These are phyloP conservation scores for Fusarium nodosum DNA, from an alignment of 2,329 filamentous ascomycete genomes.

Conservation along the genomic window DNA sequence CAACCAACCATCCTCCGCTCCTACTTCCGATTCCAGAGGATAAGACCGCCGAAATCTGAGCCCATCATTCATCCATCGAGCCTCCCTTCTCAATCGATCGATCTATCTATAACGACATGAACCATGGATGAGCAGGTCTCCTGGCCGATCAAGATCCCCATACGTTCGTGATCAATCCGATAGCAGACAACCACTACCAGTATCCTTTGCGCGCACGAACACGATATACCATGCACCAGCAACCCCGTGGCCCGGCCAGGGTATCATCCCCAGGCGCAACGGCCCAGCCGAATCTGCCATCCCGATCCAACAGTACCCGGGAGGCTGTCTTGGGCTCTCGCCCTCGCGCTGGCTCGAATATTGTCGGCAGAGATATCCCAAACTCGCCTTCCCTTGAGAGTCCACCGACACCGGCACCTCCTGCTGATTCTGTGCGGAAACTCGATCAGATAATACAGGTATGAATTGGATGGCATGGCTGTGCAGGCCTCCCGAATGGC, in stretches of 20 bases:
- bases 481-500: not conserved
- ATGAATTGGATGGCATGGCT: constrained; percentile 19
- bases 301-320: constrained; percentile 80
- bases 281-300: constrained; percentile 75
- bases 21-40: constrained; percentile 4
- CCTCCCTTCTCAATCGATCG: constrained; percentile 13
- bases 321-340: constrained; percentile 65
- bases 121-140: constrained; percentile 55
- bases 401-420: constrained; percentile 62
- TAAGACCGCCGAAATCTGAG: constrained; percentile 21
- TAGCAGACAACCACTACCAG: constrained; percentile 22
- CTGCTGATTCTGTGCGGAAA: constrained; percentile 79
- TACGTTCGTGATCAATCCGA: constrained; percentile 49
- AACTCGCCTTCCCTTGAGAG: constrained; percentile 65
- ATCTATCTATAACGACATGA: constrained; percentile 45
- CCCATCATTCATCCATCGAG: constrained; percentile 14
- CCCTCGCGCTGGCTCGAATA: constrained; percentile 61
- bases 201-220: constrained; percentile 23
- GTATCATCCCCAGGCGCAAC: constrained; percentile 80
- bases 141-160: constrained; percentile 52
- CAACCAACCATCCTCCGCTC: constrained; percentile 14
- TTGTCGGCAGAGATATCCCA: constrained; percentile 56
- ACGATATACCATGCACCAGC: constrained; percentile 81
- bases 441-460: constrained; percentile 96
- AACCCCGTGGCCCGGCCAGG: constrained; percentile 80